Evolutionary conservation across 2,329 filamentous ascomycete genomes (phyloP), one percentile per base, ranked within the genome.

Genomic region (Claviceps spartinae): DNA sequence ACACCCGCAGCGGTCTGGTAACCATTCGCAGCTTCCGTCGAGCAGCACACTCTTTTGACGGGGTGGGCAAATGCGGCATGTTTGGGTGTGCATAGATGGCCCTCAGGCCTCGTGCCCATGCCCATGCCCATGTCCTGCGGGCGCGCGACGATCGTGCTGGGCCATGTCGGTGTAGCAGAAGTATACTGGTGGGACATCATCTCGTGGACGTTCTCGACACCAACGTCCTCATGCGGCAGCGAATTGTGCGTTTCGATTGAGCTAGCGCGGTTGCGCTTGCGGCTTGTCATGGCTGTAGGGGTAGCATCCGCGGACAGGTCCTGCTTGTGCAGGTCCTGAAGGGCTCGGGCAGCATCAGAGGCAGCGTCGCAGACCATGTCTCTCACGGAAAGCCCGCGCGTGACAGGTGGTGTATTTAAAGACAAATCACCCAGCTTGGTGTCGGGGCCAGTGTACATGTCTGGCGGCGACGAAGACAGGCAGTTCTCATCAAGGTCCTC

Each of bases 31-130:
- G 74, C 78, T 63, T 84, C 80, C 14, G 77, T 71, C 45, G 80
- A 77, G 67, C 80, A 85, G 69, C 83, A 85, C 40, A 84, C 72
- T 59, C 83, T 77, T 69, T 86, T 86, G 55, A 77, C 72, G 57
- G 75, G 72, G 57, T 72, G 72, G 46, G 72, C 68, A 36, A 75
- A 60, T 22, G 59, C 70, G 52, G 69, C 69, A 52, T 66, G 72
- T 52, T 65, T 64, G 54, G 67, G 65, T 34, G 71, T 60, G 65
- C 73, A 65, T 45, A 63, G 51, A 52, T 60, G 60, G 34, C 60
- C 50, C n/a, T 64, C 61, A 1, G 60, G 58, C 20, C 54, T 54
- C 16, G 56, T 49, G 41, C 48, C 59, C 22, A 26, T 26, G 14
- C 54, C 54, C 16, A 56, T 49, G 41, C 48, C 59, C 22, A 26